phyloP scores from a whole-genome alignment of 139 green algal genomes.

The Astrephomene gubernaculifera region DNA sequence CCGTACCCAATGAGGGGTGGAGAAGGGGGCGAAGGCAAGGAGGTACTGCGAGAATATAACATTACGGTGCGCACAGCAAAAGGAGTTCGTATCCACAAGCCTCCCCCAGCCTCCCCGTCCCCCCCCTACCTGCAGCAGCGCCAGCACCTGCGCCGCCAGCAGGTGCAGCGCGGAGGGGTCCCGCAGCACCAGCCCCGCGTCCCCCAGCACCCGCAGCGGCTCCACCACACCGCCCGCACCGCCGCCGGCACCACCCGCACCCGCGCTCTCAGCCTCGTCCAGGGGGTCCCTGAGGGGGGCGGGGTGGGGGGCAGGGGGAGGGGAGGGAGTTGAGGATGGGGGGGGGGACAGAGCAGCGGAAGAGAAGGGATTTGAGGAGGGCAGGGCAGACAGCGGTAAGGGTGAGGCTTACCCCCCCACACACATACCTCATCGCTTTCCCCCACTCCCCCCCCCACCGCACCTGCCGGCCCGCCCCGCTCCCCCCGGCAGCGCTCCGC shows the following conservation, averaged over 20 bases:
- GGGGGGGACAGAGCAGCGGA: not conserved
- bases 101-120: not conserved
- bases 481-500: not conserved
- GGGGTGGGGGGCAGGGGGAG: not conserved
- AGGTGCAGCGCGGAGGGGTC: constrained; percentile 81
- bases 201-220: constrained; percentile 67
- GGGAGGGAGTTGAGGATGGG: not conserved
- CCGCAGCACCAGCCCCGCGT: constrained; percentile 79
- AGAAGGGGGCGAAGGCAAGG: not conserved
- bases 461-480: not conserved
- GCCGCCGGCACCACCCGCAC: constrained; percentile 38
- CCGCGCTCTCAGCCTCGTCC: constrained; percentile 55
- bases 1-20: not conserved
- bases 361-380: not conserved
- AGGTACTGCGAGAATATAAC: too few relatives aligned
- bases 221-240: constrained; percentile 52
- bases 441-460: not conserved
- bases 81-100: too few relatives aligned
- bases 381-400: not conserved
- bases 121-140: constrained; percentile 50
- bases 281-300: not conserved
- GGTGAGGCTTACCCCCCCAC: not conserved
- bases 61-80: too few relatives aligned
- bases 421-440: not conserved
- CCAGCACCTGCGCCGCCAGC: constrained; percentile 69